Base-by-base conservation (phyloP, 1,284 basidiomycete species). In the Acaromyces ingoldii region DNA sequence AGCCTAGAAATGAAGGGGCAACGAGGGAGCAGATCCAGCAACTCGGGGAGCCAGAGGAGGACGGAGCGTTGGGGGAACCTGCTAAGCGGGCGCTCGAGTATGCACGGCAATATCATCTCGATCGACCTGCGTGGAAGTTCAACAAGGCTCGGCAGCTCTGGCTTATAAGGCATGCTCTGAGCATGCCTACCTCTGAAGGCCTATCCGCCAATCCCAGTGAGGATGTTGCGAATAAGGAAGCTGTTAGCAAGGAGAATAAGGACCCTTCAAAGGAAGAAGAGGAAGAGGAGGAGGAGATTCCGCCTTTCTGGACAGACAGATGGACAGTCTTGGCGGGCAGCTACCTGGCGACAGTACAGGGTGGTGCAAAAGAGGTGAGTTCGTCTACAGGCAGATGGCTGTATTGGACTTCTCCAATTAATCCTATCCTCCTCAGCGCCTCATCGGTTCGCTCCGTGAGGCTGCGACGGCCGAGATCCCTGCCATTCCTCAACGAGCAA, bases 101-200 rank as follows among this genome's bases (percentile, higher is more conserved):
- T 39, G 53, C 57, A 6, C 53, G 49, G 26, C 22, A 36, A 7
- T 60, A 53, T 41, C 17, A 48, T 3, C 13, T 25, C 4, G 55
- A 57, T 36, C 33, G 39, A n/a, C 7, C 11, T 2, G 31, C 41
- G n/a, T 60, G 58, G 58, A 60, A 60, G 25, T 60, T 60, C 37
- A 49, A 51, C n/a, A 60, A 60, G 46, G 55, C 55, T n/a, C 46
- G 50, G 5, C 58, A 60, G 41, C 52, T 53, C 29, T 57, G 55
- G 50, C 50, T 60, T 10, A 26, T 57, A 4, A 43, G 58, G 3
- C 55, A 60, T 26, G 38, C 50, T n/a, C 47, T 60, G 2, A 57
- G 49, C 43, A 49, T 48, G 24, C 31, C 42, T 3, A 11, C 39
- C 13, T 2, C 22, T 15, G 39, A 41, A 37, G n/a, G n/a, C n/a